Conservation (phyloP, 176 grass and related monocot species). For the bread wheat (Triticum aestivum) region IWGSC_CS_RefSeq_v2.1 NC_057797.1:620742566-620743065, state of each 20-base stretch:
- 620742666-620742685: neutral
- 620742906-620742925: slow-evolving; percentile 75
- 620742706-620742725: neutral
- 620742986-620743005: slow-evolving; percentile 52
- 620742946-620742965: neutral
- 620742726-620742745: neutral
- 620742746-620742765: neutral
- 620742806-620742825: neutral
- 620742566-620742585: slow-evolving; percentile 73
- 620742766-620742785: neutral
- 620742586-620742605: neutral
- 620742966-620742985: neutral
- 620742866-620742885: slow-evolving; percentile 90
- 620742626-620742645: neutral
- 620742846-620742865: slow-evolving; percentile 84
- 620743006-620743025: slow-evolving; percentile 83
- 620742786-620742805: slow-evolving; percentile 6
- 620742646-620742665: neutral
- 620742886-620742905: slow-evolving; percentile 64
- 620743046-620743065: slow-evolving; percentile 88
- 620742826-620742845: slow-evolving; percentile 22
- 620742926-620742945: slow-evolving; percentile 24
- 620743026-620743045: slow-evolving; percentile 87
- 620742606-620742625: neutral
- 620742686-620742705: neutral